Evolutionary conservation across 2,329 filamentous ascomycete species (phyloP), one percentile per base, ranked within the genome.

Genomic region (Fusarium euwallaceae): DNA sequence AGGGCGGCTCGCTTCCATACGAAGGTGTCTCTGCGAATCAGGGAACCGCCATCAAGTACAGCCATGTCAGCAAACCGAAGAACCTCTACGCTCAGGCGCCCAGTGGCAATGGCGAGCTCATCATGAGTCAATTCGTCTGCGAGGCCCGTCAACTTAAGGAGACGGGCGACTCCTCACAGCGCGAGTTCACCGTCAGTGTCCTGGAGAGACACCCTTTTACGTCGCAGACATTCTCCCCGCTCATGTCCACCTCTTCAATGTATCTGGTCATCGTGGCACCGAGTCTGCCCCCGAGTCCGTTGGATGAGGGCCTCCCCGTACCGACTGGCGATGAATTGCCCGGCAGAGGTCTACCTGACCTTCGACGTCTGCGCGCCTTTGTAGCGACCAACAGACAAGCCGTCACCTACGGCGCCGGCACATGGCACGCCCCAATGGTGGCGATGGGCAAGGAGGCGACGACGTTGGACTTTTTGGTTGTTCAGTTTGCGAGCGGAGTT

Each of bases 401-500:
- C 12, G 94, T 99, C 16, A 98, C 95, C 4, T 99, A 98, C 82
- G 95, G 90, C 1, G 92, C 94, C 2, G 97, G 95, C 6, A 98
- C 95, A 64, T 99, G 96, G 90, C 97, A 99, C 86, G 95, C 96
- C 71, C 97, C 97, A 1, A 98, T 99, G 96, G 93, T 95, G 16
- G 95, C 94, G 17, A 83, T 98, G 59, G 95, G 95, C 0, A 73
- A 80, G 3, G 66, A 78, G 3, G 87, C 84, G 2, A 84, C 85
- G 29, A 87, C 91, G 22, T 86, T 98, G 58, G 94, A 97, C 80
- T 98, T 98, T 82, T 90, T 97, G 6, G 96, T 98, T 2, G 90
- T 94, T 75, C 96, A 98, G 85, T 97, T 94, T 85, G 92, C 92
- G 37, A 98, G 97, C 82, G 95, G 94, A 3, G 92, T 97, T 14